Evolutionary conservation across 2,329 filamentous ascomycete species (phyloP).

Genomic region (Fusarium circinatum): DNA sequence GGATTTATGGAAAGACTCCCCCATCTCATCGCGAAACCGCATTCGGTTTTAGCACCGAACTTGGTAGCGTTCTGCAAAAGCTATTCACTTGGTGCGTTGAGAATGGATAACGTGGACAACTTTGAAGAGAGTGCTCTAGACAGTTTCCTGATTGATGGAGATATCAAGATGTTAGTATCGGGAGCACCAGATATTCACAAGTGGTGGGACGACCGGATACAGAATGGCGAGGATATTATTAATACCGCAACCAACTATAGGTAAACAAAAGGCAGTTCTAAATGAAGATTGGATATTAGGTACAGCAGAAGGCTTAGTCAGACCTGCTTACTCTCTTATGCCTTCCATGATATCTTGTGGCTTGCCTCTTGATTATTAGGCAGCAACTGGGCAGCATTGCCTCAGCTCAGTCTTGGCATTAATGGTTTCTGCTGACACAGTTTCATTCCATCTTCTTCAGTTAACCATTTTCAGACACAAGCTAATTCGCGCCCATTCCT

Average conservation of each 20-base stretch:
- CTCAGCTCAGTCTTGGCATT: no score
- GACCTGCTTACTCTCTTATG: no score
- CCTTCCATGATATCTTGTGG: no score
- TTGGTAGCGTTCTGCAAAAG: neutral
- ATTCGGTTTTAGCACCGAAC: neutral
- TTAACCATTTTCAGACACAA: no score
- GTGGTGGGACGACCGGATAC: neutral
- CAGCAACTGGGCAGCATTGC: no score
- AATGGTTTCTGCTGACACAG: no score
- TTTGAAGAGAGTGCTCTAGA: neutral
- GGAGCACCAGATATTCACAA: neutral
- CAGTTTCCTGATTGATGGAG: neutral
- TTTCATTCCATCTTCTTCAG: no score
- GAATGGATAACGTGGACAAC: neutral
- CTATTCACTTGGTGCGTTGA: neutral
- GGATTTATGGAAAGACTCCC: neutral
- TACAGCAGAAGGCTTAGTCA: no score
- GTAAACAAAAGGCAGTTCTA: no score
- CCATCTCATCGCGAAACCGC: neutral
- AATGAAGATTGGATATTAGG: no score
- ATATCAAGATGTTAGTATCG: neutral
- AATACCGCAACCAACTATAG: neutral
- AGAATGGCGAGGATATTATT: accelerated
- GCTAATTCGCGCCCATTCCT: no score
- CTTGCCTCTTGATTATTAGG: no score